Evolutionary conservation across 768 basidiomycete genomes (phyloP), one percentile per base, ranked within the genome.

Genomic region (Leccinellum rugosiceps): DNA sequence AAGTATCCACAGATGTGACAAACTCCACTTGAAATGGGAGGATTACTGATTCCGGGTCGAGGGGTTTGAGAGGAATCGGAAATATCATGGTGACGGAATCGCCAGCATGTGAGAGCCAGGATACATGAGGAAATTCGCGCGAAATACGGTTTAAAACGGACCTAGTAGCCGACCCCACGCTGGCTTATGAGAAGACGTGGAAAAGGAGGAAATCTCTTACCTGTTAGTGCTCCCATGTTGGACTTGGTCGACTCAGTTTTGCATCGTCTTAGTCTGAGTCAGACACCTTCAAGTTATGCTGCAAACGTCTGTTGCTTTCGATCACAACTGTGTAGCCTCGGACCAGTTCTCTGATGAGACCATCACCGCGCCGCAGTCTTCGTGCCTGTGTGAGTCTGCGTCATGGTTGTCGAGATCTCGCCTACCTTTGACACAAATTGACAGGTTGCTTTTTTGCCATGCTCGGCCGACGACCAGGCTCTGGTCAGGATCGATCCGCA

Each of bases 121-220:
- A 41, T 44, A 19, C 68, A 70, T 30, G 70, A 58, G 63, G 65
- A 63, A n/a, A 48, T 59, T 63, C 57, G 61, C 62, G 58, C 57
- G 58, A 58, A 63, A 62, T n/a, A 47, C 34, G 19, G 55, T 52
- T 49, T 38, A 35, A 32, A 64, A 58, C 46, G 57, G 59, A 51
- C 52, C 51, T 55, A 50, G 55, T 50, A 56, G 50, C 52, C 47
- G 59, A 48, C 63, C 28, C 35, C 14, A 55, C 48, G 52, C 58
- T 50, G 46, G 49, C 26, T 32, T 32, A 38, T 50, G 50, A 45
- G 52, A 58, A 44, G 34, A 32, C 51, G 28, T 47, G n/a, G 43
- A 19, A 64, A 63, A 58, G 51, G 21, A 50, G 56, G 31, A 56
- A 66, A 52, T 13, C 13, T 28, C 13, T 35, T 65, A 32, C 64